Base-by-base conservation (phyloP, 495 filamentous ascomycete species). In the Sporormia fimetaria region DNA sequence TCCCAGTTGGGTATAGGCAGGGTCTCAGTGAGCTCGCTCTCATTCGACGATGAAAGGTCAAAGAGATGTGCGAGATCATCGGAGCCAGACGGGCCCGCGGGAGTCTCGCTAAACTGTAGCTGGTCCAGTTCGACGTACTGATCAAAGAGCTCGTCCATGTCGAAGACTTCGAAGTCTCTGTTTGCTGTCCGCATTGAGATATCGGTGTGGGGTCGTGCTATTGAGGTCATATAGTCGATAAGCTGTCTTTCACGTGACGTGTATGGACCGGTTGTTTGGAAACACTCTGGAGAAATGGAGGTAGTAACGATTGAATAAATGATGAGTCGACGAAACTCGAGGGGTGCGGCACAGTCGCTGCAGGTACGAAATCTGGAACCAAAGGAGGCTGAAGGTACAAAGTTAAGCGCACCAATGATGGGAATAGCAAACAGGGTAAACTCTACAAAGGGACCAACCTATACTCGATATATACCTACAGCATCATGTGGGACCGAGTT, bases 91-190 rank as follows among this genome's bases (percentile, higher is more conserved):
- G 51, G 53, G 28, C 55, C 56, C 26, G 23, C 35, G 8, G 35
- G 46, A 35, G 35, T 42, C 14, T 47, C 43, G 29, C 51, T 56
- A 41, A 57, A 51, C 14, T 51, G 54, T 44, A 64, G 60, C 8
- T 46, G 51, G 33, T 57, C 58, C 31, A 49, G 47, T 33, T 64
- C 58, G 33, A 63, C 49, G 40, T 61, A 61, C 33, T 62, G 56
- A 25, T 63, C 53, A 57, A 64, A 61, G 52, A 64, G 56, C 49
- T 57, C 53, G 34, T 64, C 57, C 25, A 44, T 28, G 34, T 59
- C 58, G 14, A 57, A 52, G 47, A 45, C 53, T 20, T 60, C 47
- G 15, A 47, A 45, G 21, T 61, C 59, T 61, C 63, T 62, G 54
- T 60, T 52, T 15, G 34, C 10, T 17, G 34, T 44, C 62, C 60